phyloP scores from a whole-genome alignment of 352 stramenopile genomes.

The Globisporangium lucens region DNA sequence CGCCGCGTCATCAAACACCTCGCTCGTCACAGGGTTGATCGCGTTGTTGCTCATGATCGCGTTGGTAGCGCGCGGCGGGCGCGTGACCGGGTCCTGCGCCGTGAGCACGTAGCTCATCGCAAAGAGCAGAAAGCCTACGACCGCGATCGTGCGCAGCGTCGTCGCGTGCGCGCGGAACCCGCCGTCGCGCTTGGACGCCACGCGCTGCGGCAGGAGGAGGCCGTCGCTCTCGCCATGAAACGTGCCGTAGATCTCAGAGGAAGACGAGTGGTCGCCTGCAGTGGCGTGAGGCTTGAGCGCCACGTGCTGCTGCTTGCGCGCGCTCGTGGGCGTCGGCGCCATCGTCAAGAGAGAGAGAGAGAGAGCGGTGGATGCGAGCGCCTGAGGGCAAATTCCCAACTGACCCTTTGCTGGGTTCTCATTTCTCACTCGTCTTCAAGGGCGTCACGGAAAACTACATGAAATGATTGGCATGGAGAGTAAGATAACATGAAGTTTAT shows the following conservation, averaged over 20 bases:
- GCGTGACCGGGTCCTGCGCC: slow-evolving; percentile 9
- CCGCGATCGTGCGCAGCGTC: slow-evolving; percentile 21
- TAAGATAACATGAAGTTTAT: background rate
- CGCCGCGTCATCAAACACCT: background rate
- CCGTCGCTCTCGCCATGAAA: slow-evolving; percentile 27
- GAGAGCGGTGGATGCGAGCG: background rate
- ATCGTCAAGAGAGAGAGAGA: slow-evolving; percentile 1
- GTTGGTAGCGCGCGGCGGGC: background rate
- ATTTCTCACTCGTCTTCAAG: background rate
- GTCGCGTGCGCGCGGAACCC: slow-evolving; percentile 7
- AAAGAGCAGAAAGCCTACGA: slow-evolving; percentile 34
- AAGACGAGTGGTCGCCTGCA: background rate
- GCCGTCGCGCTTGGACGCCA: background rate
- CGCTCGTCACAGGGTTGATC: background rate
- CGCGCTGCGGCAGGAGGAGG: slow-evolving; percentile 2
- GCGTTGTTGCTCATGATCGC: background rate
- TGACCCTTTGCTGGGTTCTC: background rate
- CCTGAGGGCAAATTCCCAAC: slow-evolving; percentile 3
- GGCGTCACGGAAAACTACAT: background rate
- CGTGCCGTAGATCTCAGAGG: slow-evolving; percentile 44
- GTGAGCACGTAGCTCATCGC: slow-evolving; percentile 27
- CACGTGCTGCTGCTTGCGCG: slow-evolving; percentile 7
- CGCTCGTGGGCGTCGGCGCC: slow-evolving; percentile 4
- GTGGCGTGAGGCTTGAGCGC: background rate
- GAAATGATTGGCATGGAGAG: background rate